A percentile compares a stretch with the other conserved stretches of the same genome.
These are phyloP conservation scores for Lachancea sp. DNA, from an alignment of 805 yeast genomes.

Conservation along the genomic window DNA sequence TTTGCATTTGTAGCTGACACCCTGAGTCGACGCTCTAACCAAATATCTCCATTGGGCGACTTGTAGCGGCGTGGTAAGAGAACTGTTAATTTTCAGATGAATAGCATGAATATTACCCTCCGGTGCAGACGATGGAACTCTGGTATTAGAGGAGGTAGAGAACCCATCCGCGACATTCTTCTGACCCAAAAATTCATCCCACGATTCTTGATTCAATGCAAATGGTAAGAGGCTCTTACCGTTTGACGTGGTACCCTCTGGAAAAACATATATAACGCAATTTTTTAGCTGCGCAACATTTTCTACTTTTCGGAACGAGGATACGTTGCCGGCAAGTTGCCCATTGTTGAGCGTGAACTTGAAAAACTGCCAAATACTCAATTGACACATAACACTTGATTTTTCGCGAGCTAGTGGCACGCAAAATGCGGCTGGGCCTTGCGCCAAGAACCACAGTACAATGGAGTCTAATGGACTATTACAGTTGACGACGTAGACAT, in stretches of 20 bases:
- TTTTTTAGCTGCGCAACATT: not conserved
- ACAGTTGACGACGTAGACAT: slow-evolving; percentile 44
- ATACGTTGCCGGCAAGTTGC: not conserved
- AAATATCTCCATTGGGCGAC: slow-evolving; percentile 12
- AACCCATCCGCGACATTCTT: not conserved
- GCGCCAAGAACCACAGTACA: slow-evolving; percentile 29
- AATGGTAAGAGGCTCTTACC: slow-evolving; percentile 70
- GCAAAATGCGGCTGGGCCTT: slow-evolving; percentile 16
- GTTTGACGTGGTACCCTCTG: slow-evolving; percentile 84
- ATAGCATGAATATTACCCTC: slow-evolving; percentile 21
- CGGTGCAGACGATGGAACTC: not conserved
- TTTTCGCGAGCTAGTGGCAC: slow-evolving; percentile 8
- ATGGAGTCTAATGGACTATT: slow-evolving; percentile 43
- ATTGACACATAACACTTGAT: slow-evolving; percentile 11
- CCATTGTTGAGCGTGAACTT: slow-evolving; percentile 18
- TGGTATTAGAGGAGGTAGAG: slow-evolving; percentile 2
- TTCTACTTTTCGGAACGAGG: not conserved
- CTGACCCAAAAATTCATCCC: slow-evolving; percentile 18
- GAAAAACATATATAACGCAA: slow-evolving; percentile 40
- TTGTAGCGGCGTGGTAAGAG: slow-evolving; percentile 32
- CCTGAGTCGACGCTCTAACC: slow-evolving; percentile 18
- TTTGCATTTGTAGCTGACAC: slow-evolving; percentile 20
- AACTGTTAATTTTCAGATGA: slow-evolving; percentile 26
- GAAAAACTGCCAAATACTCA: slow-evolving; percentile 17
- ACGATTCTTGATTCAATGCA: slow-evolving; percentile 23